A percentile compares a stretch with the other conserved stretches of the same genome.
phyloP scores from a whole-genome alignment of 805 yeast species.

The Candida alai region DNA sequence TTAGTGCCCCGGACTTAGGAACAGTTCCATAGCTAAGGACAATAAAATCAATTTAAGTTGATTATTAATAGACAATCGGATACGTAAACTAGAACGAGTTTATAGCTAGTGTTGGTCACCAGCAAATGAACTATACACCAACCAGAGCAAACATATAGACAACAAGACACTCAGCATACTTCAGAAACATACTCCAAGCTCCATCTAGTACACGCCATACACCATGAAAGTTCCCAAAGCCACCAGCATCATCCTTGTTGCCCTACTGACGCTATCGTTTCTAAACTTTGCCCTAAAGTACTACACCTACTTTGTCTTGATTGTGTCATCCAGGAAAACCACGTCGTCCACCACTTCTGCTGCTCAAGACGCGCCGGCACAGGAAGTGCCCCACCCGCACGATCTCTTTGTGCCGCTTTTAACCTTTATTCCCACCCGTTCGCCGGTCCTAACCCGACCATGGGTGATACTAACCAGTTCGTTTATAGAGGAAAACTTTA shows the following conservation, averaged over 20 bases:
- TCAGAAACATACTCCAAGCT: no score
- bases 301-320: constrained; percentile 34
- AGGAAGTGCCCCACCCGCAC: constrained; percentile 38
- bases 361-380: constrained; percentile 21
- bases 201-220: no score
- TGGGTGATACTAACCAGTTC: constrained; percentile 49
- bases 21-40: no score
- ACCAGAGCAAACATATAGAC: no score
- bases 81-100: background rate
- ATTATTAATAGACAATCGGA: background rate
- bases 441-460: constrained; percentile 38
- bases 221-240: constrained; percentile 32
- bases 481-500: constrained; percentile 43
- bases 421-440: constrained; percentile 45
- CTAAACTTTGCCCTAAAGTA: constrained; percentile 33
- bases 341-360: constrained; percentile 10
- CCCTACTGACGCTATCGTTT: constrained; percentile 26
- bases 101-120: background rate
- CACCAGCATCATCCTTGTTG: constrained; percentile 32
- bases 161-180: no score
- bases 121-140: no score
- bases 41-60: no score
- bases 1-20: no score
- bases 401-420: constrained; percentile 47
- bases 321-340: constrained; percentile 27